phyloP scores from a whole-genome alignment of 345 rosid species.

The Anacardium occidentale region DNA sequence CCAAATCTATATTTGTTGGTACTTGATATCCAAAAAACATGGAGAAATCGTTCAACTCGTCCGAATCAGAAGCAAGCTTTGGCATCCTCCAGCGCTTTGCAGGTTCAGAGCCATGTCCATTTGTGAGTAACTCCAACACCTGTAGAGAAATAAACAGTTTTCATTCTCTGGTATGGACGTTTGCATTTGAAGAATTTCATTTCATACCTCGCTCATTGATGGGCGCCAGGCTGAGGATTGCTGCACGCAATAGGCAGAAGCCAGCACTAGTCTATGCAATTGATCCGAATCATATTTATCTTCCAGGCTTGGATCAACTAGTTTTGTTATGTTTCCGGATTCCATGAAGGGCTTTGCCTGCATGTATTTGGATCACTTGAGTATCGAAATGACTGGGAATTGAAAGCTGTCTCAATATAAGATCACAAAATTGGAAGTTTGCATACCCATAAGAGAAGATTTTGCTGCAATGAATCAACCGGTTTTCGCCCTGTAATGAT shows the following conservation, averaged over 20 bases:
- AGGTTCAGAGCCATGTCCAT: slow-evolving; percentile 52
- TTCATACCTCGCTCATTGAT: slow-evolving; percentile 70
- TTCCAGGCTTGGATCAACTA: slow-evolving; percentile 64
- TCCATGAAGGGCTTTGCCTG: slow-evolving; percentile 92
- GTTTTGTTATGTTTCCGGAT: slow-evolving; percentile 50
- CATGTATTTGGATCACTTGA: background rate
- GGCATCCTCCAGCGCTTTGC: slow-evolving; percentile 72
- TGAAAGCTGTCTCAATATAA: too few relatives aligned
- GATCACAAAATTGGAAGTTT: background rate
- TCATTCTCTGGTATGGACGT: too few relatives aligned
- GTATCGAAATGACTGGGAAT: background rate
- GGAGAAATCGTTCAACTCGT: slow-evolving; percentile 72
- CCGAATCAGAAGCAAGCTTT: slow-evolving; percentile 43
- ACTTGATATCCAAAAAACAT: slow-evolving; percentile 70
- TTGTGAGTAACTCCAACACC: slow-evolving; percentile 73
- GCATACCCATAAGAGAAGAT: slow-evolving; percentile 80
- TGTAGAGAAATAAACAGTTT: slow-evolving; percentile 12
- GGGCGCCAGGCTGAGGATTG: slow-evolving; percentile 80
- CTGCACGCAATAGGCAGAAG: slow-evolving; percentile 80
- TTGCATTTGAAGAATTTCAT: too few relatives aligned
- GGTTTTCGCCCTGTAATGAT: slow-evolving; percentile 77
- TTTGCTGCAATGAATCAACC: slow-evolving; percentile 69
- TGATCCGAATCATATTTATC: slow-evolving; percentile 62
- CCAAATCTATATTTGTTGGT: slow-evolving; percentile 53
- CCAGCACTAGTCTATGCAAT: slow-evolving; percentile 57